A percentile compares a stretch with the other conserved stretches of the same genome.
phyloP scores from a whole-genome alignment of 2,329 filamentous ascomycete genomes.

The Fusarium pininemorale region DNA sequence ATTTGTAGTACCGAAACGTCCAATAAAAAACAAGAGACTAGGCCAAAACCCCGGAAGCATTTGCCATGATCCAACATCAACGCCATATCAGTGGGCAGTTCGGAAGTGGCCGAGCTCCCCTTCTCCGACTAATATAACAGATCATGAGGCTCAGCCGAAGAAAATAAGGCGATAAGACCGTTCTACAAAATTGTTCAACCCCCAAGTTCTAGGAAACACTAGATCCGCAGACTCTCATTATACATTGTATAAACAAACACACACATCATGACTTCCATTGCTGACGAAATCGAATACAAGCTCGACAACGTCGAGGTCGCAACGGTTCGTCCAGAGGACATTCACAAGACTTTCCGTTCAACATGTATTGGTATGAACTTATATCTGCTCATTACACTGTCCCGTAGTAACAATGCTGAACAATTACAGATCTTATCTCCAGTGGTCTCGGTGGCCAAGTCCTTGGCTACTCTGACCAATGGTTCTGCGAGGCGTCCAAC shows the following conservation, averaged over 20 bases:
- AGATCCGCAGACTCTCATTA: background rate
- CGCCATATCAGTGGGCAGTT: slow-evolving; percentile 22
- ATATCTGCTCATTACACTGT: background rate
- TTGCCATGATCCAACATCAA: slow-evolving; percentile 14
- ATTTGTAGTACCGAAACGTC: slow-evolving; percentile 16
- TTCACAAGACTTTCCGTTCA: slow-evolving; percentile 70
- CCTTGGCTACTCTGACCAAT: slow-evolving; percentile 72
- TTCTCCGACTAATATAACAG: slow-evolving; percentile 26
- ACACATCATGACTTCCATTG: slow-evolving; percentile 48
- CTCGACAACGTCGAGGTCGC: slow-evolving; percentile 64
- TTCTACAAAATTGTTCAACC: background rate
- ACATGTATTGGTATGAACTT: slow-evolving; percentile 65
- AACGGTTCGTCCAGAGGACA: slow-evolving; percentile 60
- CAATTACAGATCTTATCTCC: slow-evolving; percentile 65
- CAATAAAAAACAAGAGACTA: slow-evolving; percentile 9
- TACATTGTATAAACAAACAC: background rate
- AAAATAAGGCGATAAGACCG: slow-evolving; percentile 33
- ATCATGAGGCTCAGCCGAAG: slow-evolving; percentile 8
- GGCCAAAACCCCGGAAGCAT: background rate
- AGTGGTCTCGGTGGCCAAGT: slow-evolving; percentile 69
- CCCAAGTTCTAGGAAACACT: background rate
- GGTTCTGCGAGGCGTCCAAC: slow-evolving; percentile 73
- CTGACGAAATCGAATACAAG: slow-evolving; percentile 62
- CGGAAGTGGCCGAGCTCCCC: slow-evolving; percentile 47
- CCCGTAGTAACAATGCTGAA: background rate